phyloP scores from a whole-genome alignment of 441 rosid species.

The Mallotus repandus region DNA sequence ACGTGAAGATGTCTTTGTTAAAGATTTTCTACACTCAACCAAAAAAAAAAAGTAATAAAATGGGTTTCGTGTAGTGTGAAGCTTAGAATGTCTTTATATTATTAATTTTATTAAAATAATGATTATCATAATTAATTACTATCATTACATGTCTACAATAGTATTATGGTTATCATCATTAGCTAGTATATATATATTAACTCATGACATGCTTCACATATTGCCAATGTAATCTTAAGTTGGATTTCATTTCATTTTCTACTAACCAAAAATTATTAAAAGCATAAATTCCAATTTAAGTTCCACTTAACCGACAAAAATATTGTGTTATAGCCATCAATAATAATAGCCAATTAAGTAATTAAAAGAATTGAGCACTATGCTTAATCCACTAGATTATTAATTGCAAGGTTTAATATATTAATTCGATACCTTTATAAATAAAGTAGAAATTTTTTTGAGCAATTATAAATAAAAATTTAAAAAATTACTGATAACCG shows the following conservation, averaged over 20 bases:
- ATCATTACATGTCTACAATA: background rate
- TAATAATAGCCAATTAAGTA: background rate
- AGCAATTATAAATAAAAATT: too few relatives aligned
- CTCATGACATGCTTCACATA: slow-evolving; percentile 11
- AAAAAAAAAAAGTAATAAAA: background rate
- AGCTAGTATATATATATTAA: slow-evolving; percentile 1
- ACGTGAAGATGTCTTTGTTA: slow-evolving; percentile 15
- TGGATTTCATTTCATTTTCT: too few relatives aligned
- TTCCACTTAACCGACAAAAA: background rate
- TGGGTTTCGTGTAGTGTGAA: slow-evolving; percentile 21
- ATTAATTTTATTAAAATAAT: slow-evolving; percentile 6
- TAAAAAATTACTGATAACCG: too few relatives aligned
- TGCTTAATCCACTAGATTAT: background rate
- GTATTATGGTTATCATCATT: slow-evolving; percentile 5
- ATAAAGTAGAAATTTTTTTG: too few relatives aligned
- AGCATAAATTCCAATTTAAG: background rate
- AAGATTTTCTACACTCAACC: slow-evolving; percentile 10
- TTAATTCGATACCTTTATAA: too few relatives aligned
- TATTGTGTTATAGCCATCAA: background rate
- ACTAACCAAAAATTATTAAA: too few relatives aligned
- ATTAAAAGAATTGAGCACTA: background rate
- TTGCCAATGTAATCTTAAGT: background rate
- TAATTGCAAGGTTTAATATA: too few relatives aligned
- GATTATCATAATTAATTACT: slow-evolving; percentile 15
- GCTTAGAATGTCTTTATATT: slow-evolving; percentile 17